phyloP scores from a whole-genome alignment of 2,329 filamentous ascomycete genomes.

The Colletotrichum melonis region DNA sequence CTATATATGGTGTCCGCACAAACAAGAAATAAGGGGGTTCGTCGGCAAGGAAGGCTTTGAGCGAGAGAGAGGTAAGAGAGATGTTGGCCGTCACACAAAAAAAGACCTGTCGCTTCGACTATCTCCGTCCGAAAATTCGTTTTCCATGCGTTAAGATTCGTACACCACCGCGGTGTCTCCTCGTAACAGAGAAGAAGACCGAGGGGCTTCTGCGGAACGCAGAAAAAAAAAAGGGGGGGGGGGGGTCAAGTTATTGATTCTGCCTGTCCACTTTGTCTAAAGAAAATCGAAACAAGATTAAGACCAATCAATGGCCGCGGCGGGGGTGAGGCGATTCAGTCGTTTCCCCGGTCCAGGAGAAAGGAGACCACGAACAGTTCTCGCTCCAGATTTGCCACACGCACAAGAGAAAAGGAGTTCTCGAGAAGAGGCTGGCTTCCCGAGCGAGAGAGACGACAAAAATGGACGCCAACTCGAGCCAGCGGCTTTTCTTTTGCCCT shows the following conservation, averaged over 20 bases:
- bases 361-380: not conserved
- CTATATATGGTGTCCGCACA: constrained; percentile 32
- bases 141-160: constrained; percentile 26
- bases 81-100: constrained; percentile 26
- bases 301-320: constrained; percentile 26
- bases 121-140: constrained; percentile 27
- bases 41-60: not conserved
- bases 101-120: constrained; percentile 26
- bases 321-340: constrained; percentile 15
- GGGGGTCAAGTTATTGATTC: constrained; percentile 26
- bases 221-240: not conserved
- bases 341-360: constrained; percentile 10
- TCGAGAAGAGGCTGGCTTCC: constrained; percentile 2
- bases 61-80: not conserved
- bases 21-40: not conserved
- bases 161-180: not conserved
- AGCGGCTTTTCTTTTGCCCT: constrained; percentile 5
- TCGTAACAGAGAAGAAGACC: not conserved
- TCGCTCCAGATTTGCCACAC: not conserved
- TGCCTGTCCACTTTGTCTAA: constrained; percentile 28
- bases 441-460: constrained; percentile 17
- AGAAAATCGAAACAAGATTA: constrained; percentile 18
- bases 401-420: not conserved
- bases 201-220: not conserved
- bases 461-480: not conserved